Evolutionary conservation across 2,329 filamentous ascomycete genomes (phyloP), one percentile per base, ranked within the genome.

Genomic region (Colletotrichum chrysophilum): DNA sequence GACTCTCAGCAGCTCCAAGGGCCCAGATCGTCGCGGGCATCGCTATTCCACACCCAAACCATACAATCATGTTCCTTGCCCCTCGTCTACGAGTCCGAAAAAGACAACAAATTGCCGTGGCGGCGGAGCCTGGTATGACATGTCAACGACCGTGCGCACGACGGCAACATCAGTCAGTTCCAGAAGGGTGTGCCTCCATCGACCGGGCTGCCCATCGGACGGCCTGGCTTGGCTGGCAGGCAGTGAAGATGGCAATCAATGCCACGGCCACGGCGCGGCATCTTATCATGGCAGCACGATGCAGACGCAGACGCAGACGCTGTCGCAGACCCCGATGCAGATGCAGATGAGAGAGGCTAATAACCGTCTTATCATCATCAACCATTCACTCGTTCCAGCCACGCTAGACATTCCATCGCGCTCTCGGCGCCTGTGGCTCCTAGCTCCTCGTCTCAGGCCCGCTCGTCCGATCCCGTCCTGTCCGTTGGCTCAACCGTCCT

Each of bases 1-100:
- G 43, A 52, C 58, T 32, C 28, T 34, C 30, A 32, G 32, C n/a
- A 65, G 48, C 61, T 21, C 55, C 43, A 52, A 62, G 52, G 36
- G 68, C 55, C 56, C 64, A 74, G 70, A 75, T 75, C 69, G 56
- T n/a, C 64, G n/a, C 73, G 18, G 64, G 64, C 69, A 73, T 75
- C 38, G 21, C 55, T 38, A n/a, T 62, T 70, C 56, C 66, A 48
- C 55, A 61, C 24, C 24, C 13, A 70, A 32, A 48, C 52, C 43
- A 43, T 14, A 62, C 56, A 28, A 38, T 68, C 21, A 28, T 60
- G 16, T 30, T 43, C 66, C 43, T 65, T 32, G 56, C 65, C 38
- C 67, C 36, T 48, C 32, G 28, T 67, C 28, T 28, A 58, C 34
- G 4, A 65, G 36, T 65, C 61, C 21, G 14, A 32, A 62, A 21